Base-by-base conservation (phyloP, 495 filamentous ascomycete genomes). In the Lasiosphaeria hispida region DNA sequence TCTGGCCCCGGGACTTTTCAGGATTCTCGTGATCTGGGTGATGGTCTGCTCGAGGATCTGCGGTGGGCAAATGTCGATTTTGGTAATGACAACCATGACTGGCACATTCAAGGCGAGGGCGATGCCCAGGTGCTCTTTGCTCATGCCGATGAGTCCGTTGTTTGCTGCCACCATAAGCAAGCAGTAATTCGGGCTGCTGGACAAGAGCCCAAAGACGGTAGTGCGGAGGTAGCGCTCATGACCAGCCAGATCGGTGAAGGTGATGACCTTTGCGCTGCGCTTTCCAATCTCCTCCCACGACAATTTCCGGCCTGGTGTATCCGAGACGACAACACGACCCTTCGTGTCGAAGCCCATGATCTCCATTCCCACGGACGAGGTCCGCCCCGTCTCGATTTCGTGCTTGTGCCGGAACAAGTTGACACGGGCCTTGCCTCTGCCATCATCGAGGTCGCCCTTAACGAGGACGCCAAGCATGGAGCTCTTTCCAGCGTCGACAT, bases 251-350 rank as follows among this genome's bases (percentile, higher is more conserved):
- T 98, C 94, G 18, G 90, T 96, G 74, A 98, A 98, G 38, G 87
- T 89, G 68, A 98, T 97, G 15, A 97, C 92, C 81, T 98, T 98
- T 40, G 87, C 87, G 62, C 91, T 94, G 41, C 91, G 90, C 71
- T 89, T 91, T 19, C 95, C 95, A 70, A 98, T 96, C 72, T 98
- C 94, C 67, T 97, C 94, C 94, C 94, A 98, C 17, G 91, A 91
- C 23, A 98, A 76, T 63, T 79, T 80, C 39, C 76, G 73, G 3
- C 94, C 95, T 8, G 92, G 87, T 0, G 88, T 87, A 48, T 84
- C 84, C 23, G 88, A 90, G 30, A 85, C 80, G 47, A 98, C 82
- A 39, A 96, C 87, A 30, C 96, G 88, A 14, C 95, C 94, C 53
- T 80, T 82, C 56, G 87, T 89, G 70, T 97, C 92, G 64, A 97